These are phyloP conservation scores for Nakazawaea pomicola DNA, from an alignment of 805 yeast genomes.

Conservation along the genomic window DNA sequence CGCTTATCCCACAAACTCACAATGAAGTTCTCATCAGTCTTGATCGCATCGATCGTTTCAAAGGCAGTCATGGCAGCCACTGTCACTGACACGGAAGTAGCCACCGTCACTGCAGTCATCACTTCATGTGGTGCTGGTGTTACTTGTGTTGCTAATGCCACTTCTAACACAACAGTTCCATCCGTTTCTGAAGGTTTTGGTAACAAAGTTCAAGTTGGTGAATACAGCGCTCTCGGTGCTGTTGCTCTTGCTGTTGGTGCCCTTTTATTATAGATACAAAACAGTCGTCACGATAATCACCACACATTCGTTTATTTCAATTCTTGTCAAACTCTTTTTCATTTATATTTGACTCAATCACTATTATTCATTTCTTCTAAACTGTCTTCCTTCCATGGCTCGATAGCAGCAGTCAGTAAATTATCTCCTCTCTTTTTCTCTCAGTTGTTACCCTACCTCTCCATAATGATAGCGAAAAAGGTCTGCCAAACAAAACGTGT, in stretches of 20 bases:
- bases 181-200: background rate
- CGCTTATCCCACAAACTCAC: background rate
- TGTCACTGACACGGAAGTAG: background rate
- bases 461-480: too few species aligned
- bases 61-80: background rate
- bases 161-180: slow-evolving; percentile 2
- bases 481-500: background rate
- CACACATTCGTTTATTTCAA: background rate
- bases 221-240: background rate
- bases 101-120: slow-evolving; percentile 5
- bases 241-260: background rate
- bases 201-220: background rate
- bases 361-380: background rate
- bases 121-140: slow-evolving; percentile 2
- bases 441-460: background rate
- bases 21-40: background rate
- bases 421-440: too few species aligned
- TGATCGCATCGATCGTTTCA: background rate
- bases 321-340: background rate
- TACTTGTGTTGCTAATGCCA: background rate
- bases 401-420: too few species aligned
- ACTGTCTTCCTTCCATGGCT: too few species aligned
- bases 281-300: background rate
- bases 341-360: background rate
- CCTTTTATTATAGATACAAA: background rate